Evolutionary conservation across 176 grass and related monocot species (phyloP).

Genomic region (Olyra latifolia): DNA sequence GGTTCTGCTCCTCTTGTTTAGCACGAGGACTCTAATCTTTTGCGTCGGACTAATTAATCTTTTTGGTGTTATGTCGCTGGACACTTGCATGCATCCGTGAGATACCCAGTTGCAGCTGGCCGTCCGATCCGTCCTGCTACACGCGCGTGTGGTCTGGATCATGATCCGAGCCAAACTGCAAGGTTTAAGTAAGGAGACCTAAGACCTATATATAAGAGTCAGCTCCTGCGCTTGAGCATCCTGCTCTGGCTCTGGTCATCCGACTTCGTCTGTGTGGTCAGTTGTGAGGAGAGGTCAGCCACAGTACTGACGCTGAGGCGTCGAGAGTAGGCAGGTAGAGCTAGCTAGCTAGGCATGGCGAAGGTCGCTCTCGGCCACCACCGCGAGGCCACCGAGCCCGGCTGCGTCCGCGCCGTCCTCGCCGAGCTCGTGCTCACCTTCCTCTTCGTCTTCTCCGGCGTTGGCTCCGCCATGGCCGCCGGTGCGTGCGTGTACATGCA

Average conservation of each 20-base stretch:
- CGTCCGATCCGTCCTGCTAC: no score
- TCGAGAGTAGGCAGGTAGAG: background rate
- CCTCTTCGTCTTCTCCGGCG: conserved; percentile 92
- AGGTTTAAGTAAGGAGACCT: no score
- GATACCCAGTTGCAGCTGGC: no score
- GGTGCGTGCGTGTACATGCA: conserved; percentile 6
- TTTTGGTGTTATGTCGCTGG: no score
- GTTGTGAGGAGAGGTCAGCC: background rate
- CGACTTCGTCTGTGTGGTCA: background rate
- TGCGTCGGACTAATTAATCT: no score
- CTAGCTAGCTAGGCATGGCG: conserved; percentile 32
- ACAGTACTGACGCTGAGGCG: background rate
- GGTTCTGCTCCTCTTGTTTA: background rate
- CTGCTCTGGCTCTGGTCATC: background rate
- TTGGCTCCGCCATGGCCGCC: conserved; percentile 70
- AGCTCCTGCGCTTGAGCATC: background rate
- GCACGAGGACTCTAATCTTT: no score
- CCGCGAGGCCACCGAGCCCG: conserved; percentile 57
- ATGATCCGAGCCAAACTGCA: no score
- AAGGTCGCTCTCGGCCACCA: conserved; percentile 69
- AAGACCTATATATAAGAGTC: conserved; percentile 18
- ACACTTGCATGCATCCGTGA: no score
- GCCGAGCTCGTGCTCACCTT: conserved; percentile 87
- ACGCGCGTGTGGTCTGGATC: no score
- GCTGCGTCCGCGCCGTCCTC: conserved; percentile 63